Evolutionary conservation across 2,329 filamentous ascomycete species (phyloP).

Genomic region (Mollisia scopiformis): DNA sequence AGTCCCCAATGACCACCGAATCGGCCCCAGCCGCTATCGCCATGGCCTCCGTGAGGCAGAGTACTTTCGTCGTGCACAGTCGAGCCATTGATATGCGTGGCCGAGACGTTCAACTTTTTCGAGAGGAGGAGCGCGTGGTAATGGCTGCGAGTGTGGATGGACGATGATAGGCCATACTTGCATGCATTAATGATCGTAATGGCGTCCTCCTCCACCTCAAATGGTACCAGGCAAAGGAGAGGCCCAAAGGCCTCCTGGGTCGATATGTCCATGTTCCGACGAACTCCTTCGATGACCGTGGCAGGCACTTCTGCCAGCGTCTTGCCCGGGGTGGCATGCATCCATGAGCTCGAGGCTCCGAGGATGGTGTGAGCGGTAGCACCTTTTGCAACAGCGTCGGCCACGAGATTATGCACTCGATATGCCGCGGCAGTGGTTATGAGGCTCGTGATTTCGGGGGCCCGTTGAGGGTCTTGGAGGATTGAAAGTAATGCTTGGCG

Average conservation of each 20-base stretch:
- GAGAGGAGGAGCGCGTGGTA: slow-evolving; percentile 12
- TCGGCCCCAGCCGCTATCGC: slow-evolving; percentile 30
- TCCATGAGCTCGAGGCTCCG: no score
- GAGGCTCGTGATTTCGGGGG: neutral
- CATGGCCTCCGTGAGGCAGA: slow-evolving; percentile 29
- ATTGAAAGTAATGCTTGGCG: slow-evolving; percentile 1
- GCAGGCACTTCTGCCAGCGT: neutral
- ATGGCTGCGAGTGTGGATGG: slow-evolving; percentile 18
- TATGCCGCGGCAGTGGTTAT: slow-evolving; percentile 2
- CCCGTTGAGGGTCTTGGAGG: neutral
- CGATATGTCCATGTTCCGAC: slow-evolving; percentile 22
- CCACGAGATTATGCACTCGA: slow-evolving; percentile 3
- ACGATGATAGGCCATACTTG: slow-evolving; percentile 27
- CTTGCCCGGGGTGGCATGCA: no score
- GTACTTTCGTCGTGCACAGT: slow-evolving; percentile 29
- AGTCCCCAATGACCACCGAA: slow-evolving; percentile 43
- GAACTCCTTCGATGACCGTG: slow-evolving; percentile 22
- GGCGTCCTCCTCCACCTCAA: slow-evolving; percentile 20
- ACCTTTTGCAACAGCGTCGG: slow-evolving; percentile 14
- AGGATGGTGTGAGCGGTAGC: slow-evolving; percentile 23
- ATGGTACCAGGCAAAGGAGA: slow-evolving; percentile 16
- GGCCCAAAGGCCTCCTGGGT: slow-evolving; percentile 27
- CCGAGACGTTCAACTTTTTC: slow-evolving; percentile 18
- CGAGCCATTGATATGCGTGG: slow-evolving; percentile 27
- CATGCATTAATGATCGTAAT: slow-evolving; percentile 19